Conservation (phyloP, 2,329 filamentous ascomycete genomes). For the Hypoxylon sp. region DNA sequence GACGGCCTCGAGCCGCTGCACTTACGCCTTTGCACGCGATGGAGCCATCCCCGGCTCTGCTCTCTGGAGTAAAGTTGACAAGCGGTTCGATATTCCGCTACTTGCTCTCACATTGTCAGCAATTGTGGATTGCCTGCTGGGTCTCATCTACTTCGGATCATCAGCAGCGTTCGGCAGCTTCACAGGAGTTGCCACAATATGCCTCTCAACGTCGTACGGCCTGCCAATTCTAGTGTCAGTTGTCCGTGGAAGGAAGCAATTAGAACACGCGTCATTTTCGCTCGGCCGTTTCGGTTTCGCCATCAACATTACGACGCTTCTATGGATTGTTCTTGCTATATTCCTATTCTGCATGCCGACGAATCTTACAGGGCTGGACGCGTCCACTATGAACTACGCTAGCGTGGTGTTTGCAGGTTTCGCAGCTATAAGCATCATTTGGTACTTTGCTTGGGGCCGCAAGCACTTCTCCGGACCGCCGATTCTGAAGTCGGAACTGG, state of each 20-base stretch:
- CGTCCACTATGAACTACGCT: constrained; percentile 74
- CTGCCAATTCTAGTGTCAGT: constrained; percentile 80
- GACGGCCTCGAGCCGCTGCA: constrained; percentile 80
- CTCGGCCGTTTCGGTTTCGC: constrained; percentile 76
- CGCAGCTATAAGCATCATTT: constrained; percentile 68
- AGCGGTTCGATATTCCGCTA: constrained; percentile 76
- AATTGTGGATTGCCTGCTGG: constrained; percentile 76
- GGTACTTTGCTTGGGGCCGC: constrained; percentile 74
- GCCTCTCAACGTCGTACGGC: constrained; percentile 80
- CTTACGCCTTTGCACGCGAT: constrained; percentile 81
- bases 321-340: constrained; percentile 78
- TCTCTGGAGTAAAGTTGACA: constrained; percentile 75
- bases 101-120: constrained; percentile 78
- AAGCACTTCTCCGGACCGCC: constrained; percentile 74
- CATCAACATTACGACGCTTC: constrained; percentile 77
- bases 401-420: constrained; percentile 75
- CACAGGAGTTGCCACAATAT: constrained; percentile 84
- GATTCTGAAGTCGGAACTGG: constrained; percentile 49
- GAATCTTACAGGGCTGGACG: constrained; percentile 65
- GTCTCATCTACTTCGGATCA: constrained; percentile 84
- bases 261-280: constrained; percentile 75
- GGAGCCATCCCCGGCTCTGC: constrained; percentile 78
- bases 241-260: constrained; percentile 73
- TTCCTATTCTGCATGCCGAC: constrained; percentile 83
- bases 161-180: constrained; percentile 83